phyloP scores from a whole-genome alignment of 2,329 filamentous ascomycete species.

The Penicillium crustosum region DNA sequence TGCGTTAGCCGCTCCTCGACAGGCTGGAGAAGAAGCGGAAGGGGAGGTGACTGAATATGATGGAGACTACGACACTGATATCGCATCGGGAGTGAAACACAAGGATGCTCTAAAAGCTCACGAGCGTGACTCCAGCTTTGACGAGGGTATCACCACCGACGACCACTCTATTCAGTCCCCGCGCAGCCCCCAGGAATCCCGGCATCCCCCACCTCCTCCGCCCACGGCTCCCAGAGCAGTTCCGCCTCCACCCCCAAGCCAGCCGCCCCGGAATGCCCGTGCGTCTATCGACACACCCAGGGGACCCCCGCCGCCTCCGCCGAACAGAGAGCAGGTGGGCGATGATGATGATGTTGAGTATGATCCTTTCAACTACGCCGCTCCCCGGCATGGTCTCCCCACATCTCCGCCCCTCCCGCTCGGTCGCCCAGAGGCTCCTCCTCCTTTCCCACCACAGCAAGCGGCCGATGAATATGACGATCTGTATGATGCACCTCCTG shows the following conservation, averaged over 20 bases:
- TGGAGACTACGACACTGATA: slow-evolving; percentile 96
- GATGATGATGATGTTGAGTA: slow-evolving; percentile 54
- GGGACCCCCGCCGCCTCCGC: slow-evolving; percentile 45
- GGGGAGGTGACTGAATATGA: slow-evolving; percentile 92
- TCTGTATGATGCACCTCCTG: slow-evolving; percentile 47
- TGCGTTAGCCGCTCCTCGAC: slow-evolving; percentile 45
- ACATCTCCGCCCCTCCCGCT: slow-evolving; percentile 19
- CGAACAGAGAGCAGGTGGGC: slow-evolving; percentile 43
- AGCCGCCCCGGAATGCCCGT: slow-evolving; percentile 52
- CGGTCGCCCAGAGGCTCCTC: slow-evolving; percentile 28
- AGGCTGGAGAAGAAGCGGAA: slow-evolving; percentile 61
- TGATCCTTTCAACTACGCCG: slow-evolving; percentile 54
- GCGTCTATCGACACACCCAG: slow-evolving; percentile 35
- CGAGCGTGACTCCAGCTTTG: slow-evolving; percentile 71
- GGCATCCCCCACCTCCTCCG: slow-evolving; percentile 51
- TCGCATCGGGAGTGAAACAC: slow-evolving; percentile 87
- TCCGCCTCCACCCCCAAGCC: slow-evolving; percentile 65
- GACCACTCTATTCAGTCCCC: slow-evolving; percentile 54
- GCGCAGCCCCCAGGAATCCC: slow-evolving; percentile 40
- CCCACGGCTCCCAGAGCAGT: slow-evolving; percentile 61
- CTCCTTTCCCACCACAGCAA: slow-evolving; percentile 29
- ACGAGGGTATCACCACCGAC: slow-evolving; percentile 62
- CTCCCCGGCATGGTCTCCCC: slow-evolving; percentile 36
- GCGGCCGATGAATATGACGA: slow-evolving; percentile 46
- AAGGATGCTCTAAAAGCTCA: slow-evolving; percentile 90